These are phyloP conservation scores for Euryodendron excelsum DNA, from an alignment of 148 eudicot species.

Conservation along the genomic window DNA sequence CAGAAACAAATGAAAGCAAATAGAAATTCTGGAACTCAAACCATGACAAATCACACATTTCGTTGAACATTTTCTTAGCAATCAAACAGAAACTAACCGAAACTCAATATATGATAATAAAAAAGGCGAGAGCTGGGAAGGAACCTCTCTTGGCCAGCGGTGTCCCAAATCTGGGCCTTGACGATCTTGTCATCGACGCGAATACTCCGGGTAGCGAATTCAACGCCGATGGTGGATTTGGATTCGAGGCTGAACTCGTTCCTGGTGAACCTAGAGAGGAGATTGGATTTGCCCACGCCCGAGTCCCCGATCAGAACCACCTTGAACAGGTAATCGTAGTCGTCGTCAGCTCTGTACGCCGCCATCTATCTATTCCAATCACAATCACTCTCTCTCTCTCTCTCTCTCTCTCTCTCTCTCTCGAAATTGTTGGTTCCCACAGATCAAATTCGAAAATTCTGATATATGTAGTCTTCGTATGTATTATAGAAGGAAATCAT, in stretches of 20 bases:
- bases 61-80: neutral
- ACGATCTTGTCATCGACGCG: constrained; percentile 48
- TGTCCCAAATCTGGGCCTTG: constrained; percentile 56
- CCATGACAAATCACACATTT: neutral
- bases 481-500: neutral
- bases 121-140: neutral
- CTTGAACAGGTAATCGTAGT: constrained; percentile 44
- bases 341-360: constrained; percentile 47
- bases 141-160: constrained; percentile 47
- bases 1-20: neutral
- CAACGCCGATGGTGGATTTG: constrained; percentile 44
- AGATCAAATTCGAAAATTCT: neutral
- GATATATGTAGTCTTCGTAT: neutral
- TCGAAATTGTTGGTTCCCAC: neutral
- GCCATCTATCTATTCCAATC: too few relatives aligned
- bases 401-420: constrained; percentile 5
- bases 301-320: constrained; percentile 42
- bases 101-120: neutral
- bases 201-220: constrained; percentile 48
- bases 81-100: neutral
- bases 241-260: constrained; percentile 49
- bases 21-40: neutral
- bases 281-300: constrained; percentile 43
- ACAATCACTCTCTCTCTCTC: too few relatives aligned
- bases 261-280: constrained; percentile 34